Conservation (phyloP, 768 basidiomycete species). For the Coprinopsis cinerea region DNA sequence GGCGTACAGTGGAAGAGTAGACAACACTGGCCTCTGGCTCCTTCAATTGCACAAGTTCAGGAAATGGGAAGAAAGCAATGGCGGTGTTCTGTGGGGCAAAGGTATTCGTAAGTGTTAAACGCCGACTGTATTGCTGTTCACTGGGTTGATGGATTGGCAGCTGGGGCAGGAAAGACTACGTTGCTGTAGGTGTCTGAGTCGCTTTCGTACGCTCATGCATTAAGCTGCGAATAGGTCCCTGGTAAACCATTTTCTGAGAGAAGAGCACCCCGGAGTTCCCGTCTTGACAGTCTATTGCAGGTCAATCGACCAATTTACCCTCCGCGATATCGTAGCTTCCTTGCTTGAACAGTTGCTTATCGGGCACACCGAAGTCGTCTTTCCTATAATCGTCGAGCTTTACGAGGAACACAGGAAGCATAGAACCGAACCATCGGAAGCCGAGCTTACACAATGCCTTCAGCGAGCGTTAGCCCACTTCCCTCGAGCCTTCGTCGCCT, state of each 20-base stretch:
- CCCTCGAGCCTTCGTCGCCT: not conserved
- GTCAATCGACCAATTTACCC: not conserved
- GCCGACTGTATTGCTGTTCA: no score
- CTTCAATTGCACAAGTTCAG: not conserved
- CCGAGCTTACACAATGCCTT: not conserved
- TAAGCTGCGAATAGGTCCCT: no score
- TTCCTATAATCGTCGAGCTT: not conserved
- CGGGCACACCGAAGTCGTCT: not conserved
- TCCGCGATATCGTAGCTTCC: not conserved
- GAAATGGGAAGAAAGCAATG: not conserved
- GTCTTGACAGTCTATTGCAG: not conserved
- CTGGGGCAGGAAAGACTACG: slow-evolving; percentile 1
- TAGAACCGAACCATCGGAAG: not conserved
- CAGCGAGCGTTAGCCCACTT: not conserved
- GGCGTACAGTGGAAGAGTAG: not conserved
- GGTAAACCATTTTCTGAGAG: not conserved
- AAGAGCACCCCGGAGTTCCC: not conserved
- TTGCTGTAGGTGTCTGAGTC: not conserved
- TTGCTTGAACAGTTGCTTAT: slow-evolving; percentile 1
- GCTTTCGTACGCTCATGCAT: no score
- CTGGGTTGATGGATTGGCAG: not conserved
- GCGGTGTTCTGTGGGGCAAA: not conserved
- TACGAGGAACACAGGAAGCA: not conserved
- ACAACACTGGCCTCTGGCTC: not conserved
- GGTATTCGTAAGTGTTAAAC: not conserved